Percentiles rank a stretch among this genome's conserved stretches.
Conservation (phyloP, 1,139 yeast species). For the Hanseniaspora sp. region DNA sequence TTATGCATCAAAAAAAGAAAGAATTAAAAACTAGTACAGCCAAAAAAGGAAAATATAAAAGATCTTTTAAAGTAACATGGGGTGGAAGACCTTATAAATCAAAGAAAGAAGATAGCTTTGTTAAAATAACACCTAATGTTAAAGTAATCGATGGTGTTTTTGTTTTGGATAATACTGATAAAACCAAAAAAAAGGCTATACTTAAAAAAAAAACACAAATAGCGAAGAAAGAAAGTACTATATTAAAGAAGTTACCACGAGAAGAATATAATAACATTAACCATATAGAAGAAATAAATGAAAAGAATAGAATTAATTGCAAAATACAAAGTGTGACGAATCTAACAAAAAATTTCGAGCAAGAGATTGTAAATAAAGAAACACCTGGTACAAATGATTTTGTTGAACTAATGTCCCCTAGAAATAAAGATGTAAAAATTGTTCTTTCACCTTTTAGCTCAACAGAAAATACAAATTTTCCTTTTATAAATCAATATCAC, state of each 20-base stretch:
- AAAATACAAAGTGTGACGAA: too few relatives aligned
- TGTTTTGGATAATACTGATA: neutral
- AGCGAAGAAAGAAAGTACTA: too few relatives aligned
- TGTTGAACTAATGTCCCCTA: neutral
- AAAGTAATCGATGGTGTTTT: conserved; percentile 4
- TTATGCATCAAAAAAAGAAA: neutral
- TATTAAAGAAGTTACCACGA: too few relatives aligned
- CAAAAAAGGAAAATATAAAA: conserved; percentile 6
- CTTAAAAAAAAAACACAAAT: too few relatives aligned
- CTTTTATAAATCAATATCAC: neutral
- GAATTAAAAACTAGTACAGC: neutral
- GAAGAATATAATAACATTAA: too few relatives aligned
- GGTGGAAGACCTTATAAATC: conserved; percentile 16
- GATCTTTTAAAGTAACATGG: conserved; percentile 13
- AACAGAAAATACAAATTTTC: neutral
- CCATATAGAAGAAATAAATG: too few relatives aligned
- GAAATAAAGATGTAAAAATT: neutral
- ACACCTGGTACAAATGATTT: neutral
- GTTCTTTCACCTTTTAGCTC: neutral
- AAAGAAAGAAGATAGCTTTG: conserved; percentile 1
- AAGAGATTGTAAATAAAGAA: too few relatives aligned
- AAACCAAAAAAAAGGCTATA: neutral
- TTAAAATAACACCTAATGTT: neutral
- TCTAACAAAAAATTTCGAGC: too few relatives aligned
- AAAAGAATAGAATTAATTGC: too few relatives aligned